Evolutionary conservation across 768 basidiomycete species (phyloP), one percentile per base, ranked within the genome.

Genomic region (Russula ochroleuca): DNA sequence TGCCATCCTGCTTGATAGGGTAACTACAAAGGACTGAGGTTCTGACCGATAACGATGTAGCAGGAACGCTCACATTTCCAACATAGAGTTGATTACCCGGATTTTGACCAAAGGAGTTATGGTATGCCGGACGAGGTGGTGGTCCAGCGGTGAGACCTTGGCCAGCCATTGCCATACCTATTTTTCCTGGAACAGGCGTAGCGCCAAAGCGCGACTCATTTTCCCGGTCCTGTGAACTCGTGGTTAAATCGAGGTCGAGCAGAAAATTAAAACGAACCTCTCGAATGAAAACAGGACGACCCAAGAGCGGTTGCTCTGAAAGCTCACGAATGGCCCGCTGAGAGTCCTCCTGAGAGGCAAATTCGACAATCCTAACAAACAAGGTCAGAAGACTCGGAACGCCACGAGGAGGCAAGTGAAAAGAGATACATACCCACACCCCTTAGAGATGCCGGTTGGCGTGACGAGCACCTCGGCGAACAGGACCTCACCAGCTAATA

Each of bases 1-100:
- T 99, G 96, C 96, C 96, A 99, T 35, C 93, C 93, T n/a, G 94
- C 94, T 77, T 95, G 93, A 72, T 92, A 93, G 2, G 94, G 95
- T 33, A 98, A 77, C 95, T 98, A 67, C 6, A 59, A 25, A 63
- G 15, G 37, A 6, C 47, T 53, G 37, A 35, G 17, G 40, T 51
- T 48, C n/a, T 14, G 17, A 10, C 9, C 1, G 3, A 54, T 21
- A 37, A 57, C 21, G n/a, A 21, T 60, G n/a, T 1, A 21, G 57
- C 43, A 14, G 28, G 37, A 40, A 49, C 5, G 68, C 86, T 71
- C 69, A 94, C 94, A 73, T 94, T 94, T 59, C 94, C 92, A 67
- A 96, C 90, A 66, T 94, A 95, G 48, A 96, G 83, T 71, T 95
- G 93, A 72, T 93, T 92, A 40, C 92, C 92, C n/a, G 92, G 92